phyloP scores from a whole-genome alignment of 148 eudicot species.

The Fallopia convolvulus region DNA sequence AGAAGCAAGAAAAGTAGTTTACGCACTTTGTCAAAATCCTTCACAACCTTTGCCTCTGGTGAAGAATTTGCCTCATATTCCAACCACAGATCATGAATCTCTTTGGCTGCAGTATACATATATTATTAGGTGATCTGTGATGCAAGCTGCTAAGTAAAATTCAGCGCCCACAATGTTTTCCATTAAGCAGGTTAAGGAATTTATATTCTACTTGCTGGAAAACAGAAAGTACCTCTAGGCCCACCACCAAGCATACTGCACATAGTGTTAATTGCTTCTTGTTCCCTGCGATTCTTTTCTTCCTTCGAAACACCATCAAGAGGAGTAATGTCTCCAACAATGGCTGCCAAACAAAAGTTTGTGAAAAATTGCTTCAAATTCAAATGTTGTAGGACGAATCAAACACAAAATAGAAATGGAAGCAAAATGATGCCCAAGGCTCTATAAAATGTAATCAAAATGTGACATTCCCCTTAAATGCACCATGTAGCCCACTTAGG shows the following conservation, averaged over 20 bases:
- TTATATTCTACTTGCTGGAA: not conserved
- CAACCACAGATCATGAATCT: conserved; percentile 83
- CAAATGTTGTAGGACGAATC: not conserved
- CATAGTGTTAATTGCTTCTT: conserved; percentile 84
- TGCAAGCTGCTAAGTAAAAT: not conserved
- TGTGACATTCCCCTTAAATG: not conserved
- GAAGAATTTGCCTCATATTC: conserved; percentile 91
- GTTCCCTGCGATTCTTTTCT: conserved; percentile 78
- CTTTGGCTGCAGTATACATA: conserved; percentile 48
- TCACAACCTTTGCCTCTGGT: conserved; percentile 80
- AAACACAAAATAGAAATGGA: not conserved
- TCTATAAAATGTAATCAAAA: not conserved
- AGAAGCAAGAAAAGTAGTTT: not conserved
- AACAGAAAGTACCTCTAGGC: conserved; percentile 45
- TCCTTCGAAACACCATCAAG: conserved; percentile 72
- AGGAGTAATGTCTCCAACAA: conserved; percentile 98
- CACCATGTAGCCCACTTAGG: not conserved
- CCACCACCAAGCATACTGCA: conserved; percentile 87
- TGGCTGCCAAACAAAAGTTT: conserved; percentile 37
- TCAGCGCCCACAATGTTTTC: not conserved
- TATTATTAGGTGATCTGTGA: not conserved
- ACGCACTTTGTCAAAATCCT: conserved; percentile 84
- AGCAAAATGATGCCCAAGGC: not conserved
- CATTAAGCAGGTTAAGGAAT: not conserved
- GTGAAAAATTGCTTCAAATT: not conserved